These are phyloP conservation scores for Trematosphaeria pertusa DNA, from an alignment of 2,329 filamentous ascomycete genomes.

Conservation along the genomic window DNA sequence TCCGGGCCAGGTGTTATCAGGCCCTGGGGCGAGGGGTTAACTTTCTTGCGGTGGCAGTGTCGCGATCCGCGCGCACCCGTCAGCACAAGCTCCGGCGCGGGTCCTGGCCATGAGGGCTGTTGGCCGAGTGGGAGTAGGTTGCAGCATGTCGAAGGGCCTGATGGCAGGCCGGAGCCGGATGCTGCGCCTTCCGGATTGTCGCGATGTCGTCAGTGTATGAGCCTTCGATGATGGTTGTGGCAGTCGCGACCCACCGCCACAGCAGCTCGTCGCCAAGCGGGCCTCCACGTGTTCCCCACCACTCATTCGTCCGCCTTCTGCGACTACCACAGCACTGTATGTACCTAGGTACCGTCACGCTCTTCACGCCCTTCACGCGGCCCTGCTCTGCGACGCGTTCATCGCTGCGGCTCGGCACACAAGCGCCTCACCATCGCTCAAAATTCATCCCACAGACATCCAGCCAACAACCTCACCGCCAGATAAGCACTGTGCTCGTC, in stretches of 20 bases:
- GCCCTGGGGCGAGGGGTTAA: conserved; percentile 7
- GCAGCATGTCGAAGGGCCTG: too few relatives aligned
- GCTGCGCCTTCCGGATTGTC: conserved; percentile 4
- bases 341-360: too few relatives aligned
- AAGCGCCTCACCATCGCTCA: too few relatives aligned
- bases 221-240: conserved; percentile 7
- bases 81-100: conserved; percentile 2
- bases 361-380: too few relatives aligned
- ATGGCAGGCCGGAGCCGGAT: conserved; percentile 10
- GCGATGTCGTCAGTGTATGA: conserved; percentile 4
- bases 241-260: conserved; percentile 7
- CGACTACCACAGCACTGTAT: too few relatives aligned
- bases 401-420: too few relatives aligned
- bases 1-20: conserved; percentile 6
- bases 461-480: too few relatives aligned
- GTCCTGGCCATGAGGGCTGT: not conserved
- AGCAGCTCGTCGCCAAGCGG: conserved; percentile 3
- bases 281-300: not conserved
- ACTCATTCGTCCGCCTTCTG: too few relatives aligned
- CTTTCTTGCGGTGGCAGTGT: conserved; percentile 18
- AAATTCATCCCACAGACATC: too few relatives aligned
- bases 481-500: too few relatives aligned
- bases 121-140: too few relatives aligned
- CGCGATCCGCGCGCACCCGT: conserved; percentile 16
- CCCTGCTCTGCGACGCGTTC: too few relatives aligned